A percentile compares a stretch with the other conserved stretches of the same genome.
phyloP scores from a whole-genome alignment of 352 stramenopile species.

The Lagenidium giganteum region DNA sequence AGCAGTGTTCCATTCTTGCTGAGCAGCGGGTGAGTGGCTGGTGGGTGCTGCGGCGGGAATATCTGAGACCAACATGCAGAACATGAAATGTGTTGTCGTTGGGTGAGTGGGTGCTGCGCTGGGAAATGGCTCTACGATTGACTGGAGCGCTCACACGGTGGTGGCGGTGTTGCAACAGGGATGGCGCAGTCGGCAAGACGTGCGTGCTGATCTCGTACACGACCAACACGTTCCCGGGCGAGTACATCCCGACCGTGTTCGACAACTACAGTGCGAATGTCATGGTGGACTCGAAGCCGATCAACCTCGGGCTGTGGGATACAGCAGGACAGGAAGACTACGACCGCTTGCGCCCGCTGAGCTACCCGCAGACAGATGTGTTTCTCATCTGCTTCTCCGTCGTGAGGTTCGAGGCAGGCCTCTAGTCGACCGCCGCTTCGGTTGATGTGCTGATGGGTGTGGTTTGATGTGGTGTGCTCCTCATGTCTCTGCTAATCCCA shows the following conservation, averaged over 20 bases:
- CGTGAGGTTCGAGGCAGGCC: constrained; percentile 60
- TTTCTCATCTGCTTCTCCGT: constrained; percentile 97
- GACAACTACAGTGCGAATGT: constrained; percentile 93
- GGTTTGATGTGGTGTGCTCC: too few relatives aligned
- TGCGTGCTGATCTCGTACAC: constrained; percentile 97
- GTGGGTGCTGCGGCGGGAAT: too few relatives aligned
- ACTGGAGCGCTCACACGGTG: constrained; percentile 5
- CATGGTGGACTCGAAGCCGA: constrained; percentile 92
- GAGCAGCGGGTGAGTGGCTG: too few relatives aligned
- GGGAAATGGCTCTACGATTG: neutral
- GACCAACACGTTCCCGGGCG: constrained; percentile 94
- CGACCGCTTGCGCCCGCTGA: constrained; percentile 92
- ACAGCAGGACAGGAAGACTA: constrained; percentile 97
- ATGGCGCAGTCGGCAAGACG: constrained; percentile 95
- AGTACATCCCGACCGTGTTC: constrained; percentile 97
- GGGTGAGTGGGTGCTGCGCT: constrained; percentile 37
- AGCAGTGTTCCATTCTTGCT: too few relatives aligned
- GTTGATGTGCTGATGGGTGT: neutral
- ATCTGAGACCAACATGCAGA: constrained; percentile 74
- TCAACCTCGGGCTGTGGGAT: constrained; percentile 97
- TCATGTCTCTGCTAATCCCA: constrained; percentile 15
- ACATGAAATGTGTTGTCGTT: constrained; percentile 94
- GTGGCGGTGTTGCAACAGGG: constrained; percentile 39
- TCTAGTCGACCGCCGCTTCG: too few relatives aligned
- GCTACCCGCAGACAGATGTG: constrained; percentile 95